These are phyloP conservation scores for Corymbia calophylla DNA, from an alignment of 441 rosid genomes.

Conservation along the genomic window DNA sequence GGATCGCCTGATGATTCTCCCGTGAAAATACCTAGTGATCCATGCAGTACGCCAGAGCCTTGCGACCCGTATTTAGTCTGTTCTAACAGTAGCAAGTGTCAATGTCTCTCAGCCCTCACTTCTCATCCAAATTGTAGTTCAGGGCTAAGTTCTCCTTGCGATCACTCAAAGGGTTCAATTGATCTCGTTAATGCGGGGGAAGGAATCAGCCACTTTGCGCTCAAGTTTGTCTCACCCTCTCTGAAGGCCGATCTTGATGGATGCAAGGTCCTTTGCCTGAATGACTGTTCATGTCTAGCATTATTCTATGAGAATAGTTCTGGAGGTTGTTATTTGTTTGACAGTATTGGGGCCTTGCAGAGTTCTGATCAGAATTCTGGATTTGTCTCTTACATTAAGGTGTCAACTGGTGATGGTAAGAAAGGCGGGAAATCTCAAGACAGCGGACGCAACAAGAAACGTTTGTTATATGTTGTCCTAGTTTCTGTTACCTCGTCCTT, in stretches of 20 bases:
- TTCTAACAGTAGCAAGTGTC: neutral
- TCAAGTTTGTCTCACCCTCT: conserved; percentile 42
- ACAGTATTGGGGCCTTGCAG: conserved; percentile 57
- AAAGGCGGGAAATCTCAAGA: conserved; percentile 5
- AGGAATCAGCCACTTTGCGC: conserved; percentile 56
- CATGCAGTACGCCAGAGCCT: neutral
- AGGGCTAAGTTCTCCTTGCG: conserved; percentile 54
- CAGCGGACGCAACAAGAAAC: conserved; percentile 21
- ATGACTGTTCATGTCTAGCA: conserved; percentile 67
- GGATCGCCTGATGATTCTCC: neutral
- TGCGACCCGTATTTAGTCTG: neutral
- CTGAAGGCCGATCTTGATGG: conserved; percentile 47
- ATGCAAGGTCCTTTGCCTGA: conserved; percentile 55
- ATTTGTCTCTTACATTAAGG: conserved; percentile 48
- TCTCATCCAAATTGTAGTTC: conserved; percentile 33
- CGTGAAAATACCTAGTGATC: neutral
- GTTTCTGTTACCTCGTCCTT: conserved; percentile 39
- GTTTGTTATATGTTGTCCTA: conserved; percentile 39
- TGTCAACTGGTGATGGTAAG: conserved; percentile 18
- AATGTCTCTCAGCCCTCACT: neutral
- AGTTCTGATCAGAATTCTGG: conserved; percentile 22
- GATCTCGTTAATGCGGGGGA: conserved; percentile 52
- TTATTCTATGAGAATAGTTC: conserved; percentile 64
- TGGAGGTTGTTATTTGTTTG: conserved; percentile 63
- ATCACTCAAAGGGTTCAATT: conserved; percentile 10